A percentile compares a stretch with the other conserved stretches of the same genome.
Conservation (phyloP, 1,284 basidiomycete species). For the Ustilago trichophora region DNA sequence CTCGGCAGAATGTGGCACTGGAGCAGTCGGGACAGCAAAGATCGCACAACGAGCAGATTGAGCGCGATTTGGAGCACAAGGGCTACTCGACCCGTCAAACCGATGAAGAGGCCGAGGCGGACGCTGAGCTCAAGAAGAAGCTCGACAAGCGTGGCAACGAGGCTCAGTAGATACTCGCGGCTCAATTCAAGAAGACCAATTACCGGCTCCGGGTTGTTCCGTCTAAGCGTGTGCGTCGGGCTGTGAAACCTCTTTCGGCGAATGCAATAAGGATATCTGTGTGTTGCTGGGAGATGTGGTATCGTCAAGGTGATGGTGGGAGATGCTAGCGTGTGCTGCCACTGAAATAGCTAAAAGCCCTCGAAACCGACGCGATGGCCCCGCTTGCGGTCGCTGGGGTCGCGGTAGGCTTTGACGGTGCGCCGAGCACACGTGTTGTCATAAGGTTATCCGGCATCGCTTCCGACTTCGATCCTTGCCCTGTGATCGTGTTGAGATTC, state of each 20-base stretch:
- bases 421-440: conserved; percentile 38
- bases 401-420: conserved; percentile 7
- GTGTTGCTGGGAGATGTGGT: no score
- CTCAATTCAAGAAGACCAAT: no score
- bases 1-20: conserved; percentile 21
- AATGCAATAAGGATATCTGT: no score
- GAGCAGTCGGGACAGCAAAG: conserved; percentile 22
- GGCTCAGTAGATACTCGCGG: no score
- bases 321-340: conserved; percentile 8
- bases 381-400: conserved; percentile 22
- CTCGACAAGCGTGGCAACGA: conserved; percentile 40
- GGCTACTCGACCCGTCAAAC: conserved; percentile 37
- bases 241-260: no score
- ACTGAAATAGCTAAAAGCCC: conserved; percentile 41
- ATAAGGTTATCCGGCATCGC: conserved; percentile 14
- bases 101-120: conserved; percentile 16
- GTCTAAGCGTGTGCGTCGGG: no score
- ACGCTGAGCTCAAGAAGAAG: conserved; percentile 37
- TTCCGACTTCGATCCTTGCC: conserved; percentile 4
- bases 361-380: conserved; percentile 32
- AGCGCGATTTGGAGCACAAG: conserved; percentile 35
- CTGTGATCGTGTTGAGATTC: not conserved
- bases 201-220: no score
- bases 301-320: no score
- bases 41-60: conserved; percentile 34